A percentile compares a stretch with the other conserved stretches of the same genome.
Conservation (phyloP, 495 filamentous ascomycete species). For the Amphirosellinia nigrospora region DNA sequence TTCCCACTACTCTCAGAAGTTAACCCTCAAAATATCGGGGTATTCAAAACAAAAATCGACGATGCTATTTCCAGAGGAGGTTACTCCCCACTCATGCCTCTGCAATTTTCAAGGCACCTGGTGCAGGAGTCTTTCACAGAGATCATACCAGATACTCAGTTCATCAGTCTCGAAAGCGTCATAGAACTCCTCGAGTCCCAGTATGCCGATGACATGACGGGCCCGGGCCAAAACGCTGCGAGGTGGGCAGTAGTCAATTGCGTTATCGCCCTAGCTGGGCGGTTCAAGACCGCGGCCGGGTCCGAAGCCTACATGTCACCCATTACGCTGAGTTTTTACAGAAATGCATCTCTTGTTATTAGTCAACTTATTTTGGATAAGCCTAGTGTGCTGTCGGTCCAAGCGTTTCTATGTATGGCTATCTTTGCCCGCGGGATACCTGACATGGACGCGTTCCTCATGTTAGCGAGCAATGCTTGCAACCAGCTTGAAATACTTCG, state of each 20-base stretch:
- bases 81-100: slow-evolving; percentile 14
- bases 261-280: slow-evolving; percentile 4
- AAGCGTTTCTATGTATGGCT: slow-evolving; percentile 17
- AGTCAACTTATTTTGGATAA: background rate
- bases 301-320: background rate
- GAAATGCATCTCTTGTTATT: background rate
- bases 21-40: background rate
- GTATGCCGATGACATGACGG: background rate
- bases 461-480: slow-evolving; percentile 4
- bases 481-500: background rate
- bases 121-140: background rate
- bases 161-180: slow-evolving; percentile 2
- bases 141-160: background rate
- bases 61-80: background rate
- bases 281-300: slow-evolving; percentile 4
- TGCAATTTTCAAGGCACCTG: background rate
- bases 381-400: background rate
- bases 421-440: background rate
- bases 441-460: background rate
- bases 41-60: background rate
- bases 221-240: background rate
- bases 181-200: slow-evolving; percentile 1
- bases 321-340: slow-evolving; percentile 1
- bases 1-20: slow-evolving; percentile 10
- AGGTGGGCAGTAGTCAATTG: slow-evolving; percentile 15